phyloP scores from a whole-genome alignment of 345 rosid species.

The Arabidopsis thaliana region TAIR10.1 NC_003076.8:15678501-15679000 shows the following conservation, averaged over 20 bases:
- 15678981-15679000: not conserved
- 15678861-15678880: too few species aligned
- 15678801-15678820: too few species aligned
- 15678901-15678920: too few species aligned
- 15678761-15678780: not conserved
- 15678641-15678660: not conserved
- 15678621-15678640: conserved; percentile 5
- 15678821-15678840: too few species aligned
- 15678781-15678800: not conserved
- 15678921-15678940: too few species aligned
- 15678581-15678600: not conserved
- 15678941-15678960: too few species aligned
- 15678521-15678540: not conserved
- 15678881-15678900: too few species aligned
- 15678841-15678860: too few species aligned
- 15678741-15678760: not conserved
- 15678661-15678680: conserved; percentile 4
- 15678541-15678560: conserved; percentile 3
- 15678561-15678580: too few species aligned
- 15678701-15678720: not conserved
- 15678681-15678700: not conserved
- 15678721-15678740: not conserved
- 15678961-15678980: not conserved
- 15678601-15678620: not conserved
- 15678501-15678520: not conserved